Percentiles rank a stretch among this genome's conserved stretches.
These are phyloP conservation scores for Phoma sp. DNA, from an alignment of 2,329 filamentous ascomycete species.

Conservation along the genomic window DNA sequence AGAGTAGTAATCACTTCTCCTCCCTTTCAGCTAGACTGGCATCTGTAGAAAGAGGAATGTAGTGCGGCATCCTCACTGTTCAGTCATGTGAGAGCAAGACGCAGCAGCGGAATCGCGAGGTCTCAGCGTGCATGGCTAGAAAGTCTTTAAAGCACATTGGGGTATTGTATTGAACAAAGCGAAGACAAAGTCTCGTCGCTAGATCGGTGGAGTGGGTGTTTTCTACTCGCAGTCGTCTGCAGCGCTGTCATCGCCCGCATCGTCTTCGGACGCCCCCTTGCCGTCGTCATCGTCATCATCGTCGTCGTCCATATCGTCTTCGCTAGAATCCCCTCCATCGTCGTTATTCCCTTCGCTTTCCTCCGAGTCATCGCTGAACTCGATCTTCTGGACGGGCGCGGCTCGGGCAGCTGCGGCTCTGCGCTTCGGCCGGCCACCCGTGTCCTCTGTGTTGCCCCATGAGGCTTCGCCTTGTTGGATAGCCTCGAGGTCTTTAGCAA, in stretches of 20 bases:
- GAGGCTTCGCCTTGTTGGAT: slow-evolving; percentile 80
- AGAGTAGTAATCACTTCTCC: too few species aligned
- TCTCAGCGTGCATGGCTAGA: neutral
- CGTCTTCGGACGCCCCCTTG: slow-evolving; percentile 20
- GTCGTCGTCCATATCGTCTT: slow-evolving; percentile 20
- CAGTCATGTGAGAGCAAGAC: neutral
- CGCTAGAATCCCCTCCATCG: slow-evolving; percentile 21
- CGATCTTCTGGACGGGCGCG: slow-evolving; percentile 27
- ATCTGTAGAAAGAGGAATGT: too few species aligned
- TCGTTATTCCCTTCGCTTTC: slow-evolving; percentile 31
- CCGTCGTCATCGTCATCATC: slow-evolving; percentile 23
- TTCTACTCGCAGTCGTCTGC: slow-evolving; percentile 34
- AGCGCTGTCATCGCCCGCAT: slow-evolving; percentile 22
- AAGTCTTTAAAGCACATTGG: neutral
- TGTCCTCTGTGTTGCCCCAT: slow-evolving; percentile 67
- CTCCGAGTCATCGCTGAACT: slow-evolving; percentile 32
- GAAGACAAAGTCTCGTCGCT: neutral
- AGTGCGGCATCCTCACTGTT: too few species aligned
- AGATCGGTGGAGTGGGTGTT: neutral
- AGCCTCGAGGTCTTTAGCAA: slow-evolving; percentile 81
- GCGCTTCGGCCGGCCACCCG: slow-evolving; percentile 37
- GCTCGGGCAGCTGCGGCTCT: slow-evolving; percentile 28
- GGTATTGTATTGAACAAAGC: neutral
- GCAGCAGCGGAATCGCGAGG: neutral
- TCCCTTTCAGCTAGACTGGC: too few species aligned